Base-by-base conservation (phyloP, 1,284 basidiomycete species). In the Lentinula novae-zelandiae region DNA sequence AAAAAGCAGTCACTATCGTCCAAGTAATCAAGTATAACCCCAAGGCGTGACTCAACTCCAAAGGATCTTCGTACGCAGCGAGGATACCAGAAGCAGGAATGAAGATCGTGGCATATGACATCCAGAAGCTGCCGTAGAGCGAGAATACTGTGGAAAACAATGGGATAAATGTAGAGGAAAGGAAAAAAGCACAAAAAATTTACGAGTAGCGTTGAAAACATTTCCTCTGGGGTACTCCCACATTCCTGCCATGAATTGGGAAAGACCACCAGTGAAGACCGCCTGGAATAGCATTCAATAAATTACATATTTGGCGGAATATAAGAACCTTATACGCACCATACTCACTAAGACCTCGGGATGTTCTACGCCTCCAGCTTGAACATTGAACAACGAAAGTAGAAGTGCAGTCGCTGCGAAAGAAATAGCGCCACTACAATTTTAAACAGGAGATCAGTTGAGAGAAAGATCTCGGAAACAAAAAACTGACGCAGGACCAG, bases 271-370 rank as follows among this genome's bases (percentile, higher is more conserved):
- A 13, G 49, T 40, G 71, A 84, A 90, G 64, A 92, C 72, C 5
- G 92, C 91, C 54, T 56, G 1, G 46, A n/a, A 5, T 31, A 5
- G 7, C 6, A 13, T 12, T 33, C 6, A 50, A 7, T 46, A 6
- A 46, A n/a, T 46, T 22, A 9, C 17, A 46, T 3, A 8, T 15
- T 0, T 50, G 9, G 5, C 20, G 34, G 2, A 13, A 56, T 6
- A 31, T 2, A 5, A 15, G 22, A 9, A 0, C 8, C 12, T 54
- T 8, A 22, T n/a, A 46, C 54, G n/a, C n/a, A 46, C 54, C 85
- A 95, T 91, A 65, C 92, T 92, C 60, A 95, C 81, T 63, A 96
- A 83, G 58, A 90, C 84, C 69, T 95, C 95, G 31, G 87, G 81
- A 3, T 71, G 72, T 20, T 69, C 66, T 59, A 91, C 75, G 13